phyloP scores from a whole-genome alignment of 331 rosid species.

The Quercus phellos region DNA sequence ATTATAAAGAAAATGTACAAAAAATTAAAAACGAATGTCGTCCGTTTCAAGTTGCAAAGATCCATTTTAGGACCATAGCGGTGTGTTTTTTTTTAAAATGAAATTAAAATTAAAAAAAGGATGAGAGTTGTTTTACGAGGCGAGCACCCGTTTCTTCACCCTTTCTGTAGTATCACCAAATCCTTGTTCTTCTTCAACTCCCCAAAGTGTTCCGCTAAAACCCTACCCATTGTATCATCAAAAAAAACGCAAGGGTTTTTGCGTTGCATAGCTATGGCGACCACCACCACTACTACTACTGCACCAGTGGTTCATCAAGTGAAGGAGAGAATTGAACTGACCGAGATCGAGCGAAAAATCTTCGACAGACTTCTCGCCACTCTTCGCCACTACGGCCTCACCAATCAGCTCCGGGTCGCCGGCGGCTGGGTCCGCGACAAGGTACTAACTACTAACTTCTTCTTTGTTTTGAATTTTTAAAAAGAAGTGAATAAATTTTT shows the following conservation, averaged over 20 bases:
- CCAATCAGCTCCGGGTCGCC: slow-evolving; percentile 81
- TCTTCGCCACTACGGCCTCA: slow-evolving; percentile 51
- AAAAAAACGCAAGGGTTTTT: slow-evolving; percentile 23
- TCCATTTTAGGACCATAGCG: too few relatives aligned
- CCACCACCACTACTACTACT: neutral
- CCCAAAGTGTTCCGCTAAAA: slow-evolving; percentile 22
- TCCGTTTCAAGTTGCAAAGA: too few relatives aligned
- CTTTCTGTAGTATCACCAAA: neutral
- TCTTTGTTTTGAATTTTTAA: neutral
- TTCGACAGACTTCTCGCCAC: slow-evolving; percentile 67
- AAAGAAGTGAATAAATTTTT: neutral
- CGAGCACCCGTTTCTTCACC: neutral
- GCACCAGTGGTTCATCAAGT: slow-evolving; percentile 33
- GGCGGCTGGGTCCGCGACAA: slow-evolving; percentile 99
- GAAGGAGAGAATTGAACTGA: slow-evolving; percentile 55
- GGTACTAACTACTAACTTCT: slow-evolving; percentile 26
- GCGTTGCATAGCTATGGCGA: slow-evolving; percentile 29
- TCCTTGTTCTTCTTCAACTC: neutral
- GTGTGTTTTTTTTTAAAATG: too few relatives aligned
- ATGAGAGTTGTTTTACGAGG: neutral
- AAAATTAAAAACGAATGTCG: too few relatives aligned
- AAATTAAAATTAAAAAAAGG: too few relatives aligned
- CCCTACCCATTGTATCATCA: slow-evolving; percentile 7
- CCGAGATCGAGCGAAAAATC: slow-evolving; percentile 56
- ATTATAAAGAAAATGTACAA: too few relatives aligned